A percentile compares a stretch with the other conserved stretches of the same genome.
These are phyloP conservation scores for Kurtzmaniella natalensis DNA, from an alignment of 1,139 yeast genomes.

Conservation along the genomic window DNA sequence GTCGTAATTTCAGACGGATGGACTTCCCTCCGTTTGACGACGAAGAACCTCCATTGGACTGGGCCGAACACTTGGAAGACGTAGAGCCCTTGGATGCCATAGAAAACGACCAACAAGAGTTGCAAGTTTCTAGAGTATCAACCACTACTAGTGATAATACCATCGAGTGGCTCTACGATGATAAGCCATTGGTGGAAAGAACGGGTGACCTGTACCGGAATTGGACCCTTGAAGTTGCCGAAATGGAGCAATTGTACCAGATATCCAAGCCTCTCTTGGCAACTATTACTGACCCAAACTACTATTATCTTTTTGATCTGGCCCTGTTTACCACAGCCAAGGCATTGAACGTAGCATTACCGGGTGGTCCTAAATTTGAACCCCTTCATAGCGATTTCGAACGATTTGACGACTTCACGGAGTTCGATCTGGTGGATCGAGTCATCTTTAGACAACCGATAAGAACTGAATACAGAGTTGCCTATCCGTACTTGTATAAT, in stretches of 20 bases:
- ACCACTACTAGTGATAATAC: constrained; percentile 53
- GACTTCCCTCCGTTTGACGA: constrained; percentile 96
- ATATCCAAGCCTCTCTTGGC: constrained; percentile 68
- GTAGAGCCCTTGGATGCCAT: constrained; percentile 70
- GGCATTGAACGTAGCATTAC: constrained; percentile 78
- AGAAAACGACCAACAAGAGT: constrained; percentile 55
- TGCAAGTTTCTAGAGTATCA: constrained; percentile 61
- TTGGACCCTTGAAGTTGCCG: constrained; percentile 63
- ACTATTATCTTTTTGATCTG: constrained; percentile 67
- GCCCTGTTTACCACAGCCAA: constrained; percentile 85
- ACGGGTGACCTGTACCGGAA: constrained; percentile 67
- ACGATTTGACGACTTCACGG: constrained; percentile 75
- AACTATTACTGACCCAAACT: constrained; percentile 52
- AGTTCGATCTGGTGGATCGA: constrained; percentile 84
- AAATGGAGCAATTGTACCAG: constrained; percentile 63
- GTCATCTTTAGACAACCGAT: constrained; percentile 75
- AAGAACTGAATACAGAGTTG: constrained; percentile 79
- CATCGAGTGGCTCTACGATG: constrained; percentile 77
- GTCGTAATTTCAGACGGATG: constrained; percentile 87
- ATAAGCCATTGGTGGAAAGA: constrained; percentile 66
- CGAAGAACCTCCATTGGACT: constrained; percentile 89
- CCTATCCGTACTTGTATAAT: constrained; percentile 82
- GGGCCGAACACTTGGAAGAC: constrained; percentile 73
- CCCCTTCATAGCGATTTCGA: constrained; percentile 62
- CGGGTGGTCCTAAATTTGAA: constrained; percentile 96